Evolutionary conservation across 768 basidiomycete genomes (phyloP), one percentile per base, ranked within the genome.

Genomic region (Mycena alexandri): DNA sequence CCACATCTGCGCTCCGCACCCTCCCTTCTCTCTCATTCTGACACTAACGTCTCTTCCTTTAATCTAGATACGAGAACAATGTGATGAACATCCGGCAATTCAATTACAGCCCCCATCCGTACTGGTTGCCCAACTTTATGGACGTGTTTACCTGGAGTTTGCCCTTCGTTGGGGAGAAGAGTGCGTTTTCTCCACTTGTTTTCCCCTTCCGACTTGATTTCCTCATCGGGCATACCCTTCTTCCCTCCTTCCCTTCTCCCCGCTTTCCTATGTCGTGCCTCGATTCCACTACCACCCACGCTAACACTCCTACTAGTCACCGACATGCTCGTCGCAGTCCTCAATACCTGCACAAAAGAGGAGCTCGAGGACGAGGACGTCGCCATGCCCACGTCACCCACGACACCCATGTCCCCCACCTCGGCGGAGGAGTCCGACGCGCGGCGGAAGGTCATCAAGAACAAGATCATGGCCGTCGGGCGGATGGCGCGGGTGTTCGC

Each of bases 71-170:
- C 75, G 98, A 98, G 80, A 95, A 93, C 78, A 99, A 99, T 75
- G 96, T 97, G 56, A 93, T 98, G 90, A 98, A 98, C 79, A 98
- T 98, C 74, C 89, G 96, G 53, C 97, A 99, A 76, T 99, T 98
- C 83, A 98, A 98, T 80, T 95, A 91, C 77, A 93, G 91, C 4
- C 96, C 96, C 17, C 96, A 98, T 72, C 92, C 92, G 14, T 99
- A 98, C 78, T 99, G 97, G 97, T 83, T 99, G 63, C 98, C 98
- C 3, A 99, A 99, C 80, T 99, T 99, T 75, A 98, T 99, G 96
- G 97, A 99, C 74, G 96, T 96, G 22, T 99, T 99, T 76, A 98
- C 98, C 0, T 99, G 98, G 98, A 94, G 92, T 82, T 79, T 99
- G 67, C 98, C 98, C 0, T 99, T 99, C 75, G 98, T 99, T 5